Conservation (phyloP, 163 green algal species). For the Scenedesmus sp. region DNA sequence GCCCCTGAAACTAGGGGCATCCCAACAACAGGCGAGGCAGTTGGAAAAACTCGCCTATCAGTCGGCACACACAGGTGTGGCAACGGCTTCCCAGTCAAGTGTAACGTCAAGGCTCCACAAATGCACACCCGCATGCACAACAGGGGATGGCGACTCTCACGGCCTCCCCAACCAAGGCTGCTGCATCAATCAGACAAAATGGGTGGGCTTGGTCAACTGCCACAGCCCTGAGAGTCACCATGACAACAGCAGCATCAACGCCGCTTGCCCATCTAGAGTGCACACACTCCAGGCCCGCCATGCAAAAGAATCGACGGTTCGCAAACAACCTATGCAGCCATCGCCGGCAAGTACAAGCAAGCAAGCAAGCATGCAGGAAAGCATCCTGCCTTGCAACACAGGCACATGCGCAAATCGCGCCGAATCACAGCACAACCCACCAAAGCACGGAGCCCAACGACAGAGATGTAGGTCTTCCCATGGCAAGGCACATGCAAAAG, state of each 20-base stretch:
- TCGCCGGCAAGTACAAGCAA: not conserved
- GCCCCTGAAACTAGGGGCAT: slow-evolving; percentile 1
- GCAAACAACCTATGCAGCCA: not conserved
- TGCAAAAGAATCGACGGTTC: not conserved
- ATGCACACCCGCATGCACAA: slow-evolving; percentile 15
- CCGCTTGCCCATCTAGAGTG: not conserved
- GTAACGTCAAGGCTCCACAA: not conserved
- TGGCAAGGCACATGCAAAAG: not conserved
- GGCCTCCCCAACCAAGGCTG: not conserved
- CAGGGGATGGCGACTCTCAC: not conserved
- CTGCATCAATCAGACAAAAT: not conserved
- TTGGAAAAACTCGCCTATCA: not conserved
- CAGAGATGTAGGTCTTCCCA: not conserved
- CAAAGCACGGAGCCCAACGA: not conserved
- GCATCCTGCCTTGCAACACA: not conserved
- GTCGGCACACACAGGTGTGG: not conserved
- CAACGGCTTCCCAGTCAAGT: not conserved
- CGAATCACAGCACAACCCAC: not conserved
- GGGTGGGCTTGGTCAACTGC: not conserved
- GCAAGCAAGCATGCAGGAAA: not conserved
- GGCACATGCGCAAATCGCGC: not conserved
- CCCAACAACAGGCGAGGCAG: not conserved
- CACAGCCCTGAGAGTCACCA: not conserved
- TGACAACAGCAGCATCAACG: not conserved
- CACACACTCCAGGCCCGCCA: not conserved